phyloP scores from a whole-genome alignment of 2,329 filamentous ascomycete species.

The Trichoderma atrobrunneum region DNA sequence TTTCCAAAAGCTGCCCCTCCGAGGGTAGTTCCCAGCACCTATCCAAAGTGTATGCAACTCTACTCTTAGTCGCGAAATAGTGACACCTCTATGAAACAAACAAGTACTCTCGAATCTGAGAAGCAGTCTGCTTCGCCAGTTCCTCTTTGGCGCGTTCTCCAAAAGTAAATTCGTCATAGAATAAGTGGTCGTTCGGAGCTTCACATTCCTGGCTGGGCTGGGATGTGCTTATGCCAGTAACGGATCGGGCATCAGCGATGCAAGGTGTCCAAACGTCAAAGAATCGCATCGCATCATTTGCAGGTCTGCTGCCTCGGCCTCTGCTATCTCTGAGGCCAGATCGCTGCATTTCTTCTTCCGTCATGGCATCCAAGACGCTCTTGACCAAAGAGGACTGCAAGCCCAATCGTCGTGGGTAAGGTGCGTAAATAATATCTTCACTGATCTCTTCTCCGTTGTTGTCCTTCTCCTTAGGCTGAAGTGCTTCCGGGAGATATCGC shows the following conservation, averaged over 20 bases:
- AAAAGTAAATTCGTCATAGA: slow-evolving; percentile 51
- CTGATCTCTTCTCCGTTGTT: slow-evolving; percentile 16
- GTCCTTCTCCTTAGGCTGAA: slow-evolving; percentile 15
- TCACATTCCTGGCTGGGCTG: slow-evolving; percentile 35
- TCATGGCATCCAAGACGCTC: slow-evolving; percentile 44
- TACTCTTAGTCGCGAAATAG: background rate
- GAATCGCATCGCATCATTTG: slow-evolving; percentile 37
- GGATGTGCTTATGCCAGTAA: slow-evolving; percentile 21
- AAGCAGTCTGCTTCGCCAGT: slow-evolving; percentile 17
- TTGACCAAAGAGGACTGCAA: slow-evolving; percentile 41
- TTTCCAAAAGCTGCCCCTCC: background rate
- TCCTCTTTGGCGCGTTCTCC: slow-evolving; percentile 32
- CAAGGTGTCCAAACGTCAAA: slow-evolving; percentile 45
- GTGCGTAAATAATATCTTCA: slow-evolving; percentile 30
- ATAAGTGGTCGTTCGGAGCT: slow-evolving; percentile 47
- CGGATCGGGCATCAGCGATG: slow-evolving; percentile 26
- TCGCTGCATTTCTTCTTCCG: slow-evolving; percentile 47
- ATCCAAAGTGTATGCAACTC: background rate
- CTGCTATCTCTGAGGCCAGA: slow-evolving; percentile 41
- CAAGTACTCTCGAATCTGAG: slow-evolving; percentile 2
- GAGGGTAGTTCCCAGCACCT: background rate
- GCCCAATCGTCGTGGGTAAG: slow-evolving; percentile 40
- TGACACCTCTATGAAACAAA: background rate
- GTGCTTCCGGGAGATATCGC: slow-evolving; percentile 21
- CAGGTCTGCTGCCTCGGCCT: slow-evolving; percentile 40